These are phyloP conservation scores for Rosa rugosa DNA, from an alignment of 306 rosid species.

Conservation along the genomic window DNA sequence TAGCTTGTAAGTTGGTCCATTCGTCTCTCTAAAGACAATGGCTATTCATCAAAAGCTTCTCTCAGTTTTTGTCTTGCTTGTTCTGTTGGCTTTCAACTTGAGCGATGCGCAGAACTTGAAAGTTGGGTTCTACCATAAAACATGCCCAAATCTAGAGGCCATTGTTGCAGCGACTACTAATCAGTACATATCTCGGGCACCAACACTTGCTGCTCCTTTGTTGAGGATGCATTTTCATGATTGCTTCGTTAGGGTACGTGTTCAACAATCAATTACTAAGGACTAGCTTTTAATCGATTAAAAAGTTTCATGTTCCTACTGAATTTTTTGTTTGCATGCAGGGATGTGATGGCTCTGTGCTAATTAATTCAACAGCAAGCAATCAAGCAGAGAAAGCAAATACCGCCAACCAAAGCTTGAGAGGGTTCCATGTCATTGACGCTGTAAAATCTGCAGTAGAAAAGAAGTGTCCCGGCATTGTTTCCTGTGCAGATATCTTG, in stretches of 20 bases:
- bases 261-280: not conserved
- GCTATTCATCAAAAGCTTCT: slow-evolving; percentile 23
- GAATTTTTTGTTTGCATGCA: not conserved
- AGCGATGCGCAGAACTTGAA: slow-evolving; percentile 20
- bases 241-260: slow-evolving; percentile 41
- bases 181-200: slow-evolving; percentile 13
- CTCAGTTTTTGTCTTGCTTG: slow-evolving; percentile 16
- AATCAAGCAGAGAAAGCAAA: slow-evolving; percentile 34
- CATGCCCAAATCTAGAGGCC: slow-evolving; percentile 32
- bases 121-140: slow-evolving; percentile 24
- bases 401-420: slow-evolving; percentile 23
- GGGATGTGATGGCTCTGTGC: slow-evolving; percentile 50
- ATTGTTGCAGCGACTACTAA: slow-evolving; percentile 20
- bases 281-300: not conserved
- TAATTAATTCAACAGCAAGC: slow-evolving; percentile 26
- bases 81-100: slow-evolving; percentile 5
- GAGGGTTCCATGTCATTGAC: slow-evolving; percentile 37
- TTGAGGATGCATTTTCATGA: slow-evolving; percentile 52
- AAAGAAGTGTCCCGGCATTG: slow-evolving; percentile 41
- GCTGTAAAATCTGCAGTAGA: slow-evolving; percentile 37
- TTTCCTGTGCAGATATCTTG: slow-evolving; percentile 43
- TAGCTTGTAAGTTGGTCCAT: not conserved
- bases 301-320: not conserved
- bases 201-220: slow-evolving; percentile 38
- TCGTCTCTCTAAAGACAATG: slow-evolving; percentile 14